Conservation (phyloP, 257 asterid genomes). For the Solanum dulcamara region DNA sequence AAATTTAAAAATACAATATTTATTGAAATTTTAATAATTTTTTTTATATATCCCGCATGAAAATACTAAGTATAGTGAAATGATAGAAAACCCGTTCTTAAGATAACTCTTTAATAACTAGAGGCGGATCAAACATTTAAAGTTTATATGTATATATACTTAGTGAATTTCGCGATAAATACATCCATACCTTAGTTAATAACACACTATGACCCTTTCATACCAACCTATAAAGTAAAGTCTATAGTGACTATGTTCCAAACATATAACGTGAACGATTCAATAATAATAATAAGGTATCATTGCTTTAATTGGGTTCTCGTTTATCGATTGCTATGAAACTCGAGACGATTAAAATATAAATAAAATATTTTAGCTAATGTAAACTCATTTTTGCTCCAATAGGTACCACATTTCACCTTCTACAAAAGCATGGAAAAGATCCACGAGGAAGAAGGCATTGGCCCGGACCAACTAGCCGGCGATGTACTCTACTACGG, state of each 20-base stretch:
- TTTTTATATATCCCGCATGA: neutral
- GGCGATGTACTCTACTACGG: constrained; percentile 98
- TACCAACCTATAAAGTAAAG: neutral
- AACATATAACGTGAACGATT: neutral
- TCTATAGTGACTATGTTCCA: neutral
- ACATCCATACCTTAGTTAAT: neutral
- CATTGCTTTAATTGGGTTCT: neutral
- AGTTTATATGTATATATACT: neutral
- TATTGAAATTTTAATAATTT: neutral
- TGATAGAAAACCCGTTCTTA: neutral
- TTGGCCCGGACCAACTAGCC: constrained; percentile 65
- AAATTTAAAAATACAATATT: neutral
- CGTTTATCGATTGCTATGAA: neutral
- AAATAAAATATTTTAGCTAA: neutral
- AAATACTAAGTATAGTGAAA: neutral
- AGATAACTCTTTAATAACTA: neutral
- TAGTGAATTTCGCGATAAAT: neutral
- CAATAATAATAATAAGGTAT: neutral
- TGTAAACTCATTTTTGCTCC: neutral
- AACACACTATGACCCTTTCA: neutral
- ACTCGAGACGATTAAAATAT: neutral
- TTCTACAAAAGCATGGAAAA: constrained; percentile 89
- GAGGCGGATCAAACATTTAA: neutral
- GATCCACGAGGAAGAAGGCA: constrained; percentile 90
- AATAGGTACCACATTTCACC: constrained; percentile 70